Conservation (phyloP, 192 early-diverging fungal genomes). For the Linnemannia zychae region DNA sequence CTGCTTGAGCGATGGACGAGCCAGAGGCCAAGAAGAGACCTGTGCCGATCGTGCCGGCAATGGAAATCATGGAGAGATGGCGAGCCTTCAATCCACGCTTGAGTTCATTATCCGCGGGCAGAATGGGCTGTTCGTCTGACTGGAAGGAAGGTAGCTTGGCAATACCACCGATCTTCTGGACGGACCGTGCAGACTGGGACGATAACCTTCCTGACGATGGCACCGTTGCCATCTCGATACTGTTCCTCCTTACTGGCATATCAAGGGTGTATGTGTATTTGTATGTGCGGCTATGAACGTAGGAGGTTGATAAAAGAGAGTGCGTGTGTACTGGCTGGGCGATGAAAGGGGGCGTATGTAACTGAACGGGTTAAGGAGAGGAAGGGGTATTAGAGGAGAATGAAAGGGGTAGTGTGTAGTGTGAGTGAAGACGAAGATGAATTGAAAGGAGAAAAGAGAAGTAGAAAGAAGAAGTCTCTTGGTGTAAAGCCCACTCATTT, state of each 20-base stretch:
- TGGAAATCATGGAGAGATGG: constrained; percentile 81
- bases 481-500: not conserved
- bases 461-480: not conserved
- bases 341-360: not conserved
- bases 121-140: constrained; percentile 41
- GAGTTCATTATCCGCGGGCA: constrained; percentile 49
- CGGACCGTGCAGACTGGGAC: constrained; percentile 24
- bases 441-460: not conserved
- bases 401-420: not conserved
- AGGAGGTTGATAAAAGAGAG: not conserved
- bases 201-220: constrained; percentile 18
- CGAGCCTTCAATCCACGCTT: constrained; percentile 78
- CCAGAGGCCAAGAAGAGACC: constrained; percentile 90
- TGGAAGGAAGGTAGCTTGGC: constrained; percentile 35
- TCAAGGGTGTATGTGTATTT: not conserved
- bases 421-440: not conserved
- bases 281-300: not conserved
- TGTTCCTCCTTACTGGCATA: constrained; percentile 31
- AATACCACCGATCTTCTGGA: constrained; percentile 27
- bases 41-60: constrained; percentile 85
- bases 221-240: constrained; percentile 26
- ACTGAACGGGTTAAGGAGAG: not conserved
- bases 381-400: not conserved
- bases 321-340: not conserved
- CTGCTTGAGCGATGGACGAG: constrained; percentile 78